Evolutionary conservation across 2,329 filamentous ascomycete species (phyloP), one percentile per base, ranked within the genome.

Genomic region (Apiospora rasikravindrae): DNA sequence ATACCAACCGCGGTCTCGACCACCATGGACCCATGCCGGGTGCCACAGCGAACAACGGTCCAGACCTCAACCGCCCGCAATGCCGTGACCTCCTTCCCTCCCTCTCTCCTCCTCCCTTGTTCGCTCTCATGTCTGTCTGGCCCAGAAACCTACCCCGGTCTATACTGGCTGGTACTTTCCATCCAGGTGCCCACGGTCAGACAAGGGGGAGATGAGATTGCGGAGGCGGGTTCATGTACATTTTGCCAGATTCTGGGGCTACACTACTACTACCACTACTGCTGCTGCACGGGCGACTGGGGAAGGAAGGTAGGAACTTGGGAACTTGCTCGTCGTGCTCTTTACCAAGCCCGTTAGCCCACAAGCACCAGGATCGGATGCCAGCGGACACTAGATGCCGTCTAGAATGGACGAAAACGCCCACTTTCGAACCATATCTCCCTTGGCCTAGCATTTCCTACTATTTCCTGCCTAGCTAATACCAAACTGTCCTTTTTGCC

Each of bases 21-120:
- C 57, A 33, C 22, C 57, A 64, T 64, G 57, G 57, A 40, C 57
- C 57, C 19, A 64, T 64, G 33, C 57, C 29, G 57, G 57, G 57
- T 64, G 33, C 57, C 57, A 64, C 57, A 40, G 24, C 33, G 10
- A 64, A 24, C 57, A 64, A 64, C 57, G 57, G 57, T 64, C 57
- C 57, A 64, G 57, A 64, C 57, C 57, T n/a, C 57, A 37, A 64
- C 57, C 57, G 57, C 57, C 57, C 57, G 29, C 51, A 61, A 10
- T 19, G 53, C 57, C 57, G 33, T 10, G 57, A n/a, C 57, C 57
- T n/a, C 26, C 33, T 6, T 33, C 33, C 33, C 33, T 33, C 33
- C 33, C 33, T 3, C 3, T n/a, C 3, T 33, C 33, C 33, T 33
- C 3, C 11, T 13, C 29, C 51, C 51, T 22, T 57, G 51, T 22